Evolutionary conservation across 1,139 yeast genomes (phyloP), one percentile per base, ranked within the genome.

Genomic region (Protomyces arabidopsidicola): DNA sequence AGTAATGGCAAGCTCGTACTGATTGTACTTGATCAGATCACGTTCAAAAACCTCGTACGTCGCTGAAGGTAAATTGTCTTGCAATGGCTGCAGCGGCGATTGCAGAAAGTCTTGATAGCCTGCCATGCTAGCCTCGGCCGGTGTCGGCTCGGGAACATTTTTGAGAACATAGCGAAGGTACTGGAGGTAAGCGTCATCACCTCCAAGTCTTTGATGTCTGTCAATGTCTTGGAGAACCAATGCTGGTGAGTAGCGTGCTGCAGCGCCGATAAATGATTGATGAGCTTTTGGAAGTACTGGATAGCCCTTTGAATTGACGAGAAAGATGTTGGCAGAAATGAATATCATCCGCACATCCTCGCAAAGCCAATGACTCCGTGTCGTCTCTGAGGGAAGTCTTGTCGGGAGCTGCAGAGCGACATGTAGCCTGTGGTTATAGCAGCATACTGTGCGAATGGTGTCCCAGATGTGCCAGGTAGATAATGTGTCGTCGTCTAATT

Each of bases 381-480:
- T 82, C 52, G 72, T 72, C 1, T 76, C 74, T 1, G 86, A 84
- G 0, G 83, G 79, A 48, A 77, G 75, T 4, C 73, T 71, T 56
- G 78, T 76, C 3, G 87, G 85, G 2, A 85, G 74, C 12, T 84
- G 87, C 38, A 85, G 72, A 0, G 87, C 84, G 14, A 85, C 80
- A 0, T 82, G 79, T 16, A 86, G 73, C 31, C 82, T 79, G 1
- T 74, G 69, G 53, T 84, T 78, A 68, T 84, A 83, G 62, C 79
- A 78, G 69, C 85, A 82, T 48, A 80, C 75, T 6, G 79, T 76
- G 31, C 88, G 75, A 10, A 85, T 79, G 0, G 86, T 78, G 69
- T 85, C 83, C 90, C 90, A 85, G 69, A 84, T 79, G 65, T 84
- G 87, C 90, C 90, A 85, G 1, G 86, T 82, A 2, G 85, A 82